Evolutionary conservation across 2,329 filamentous ascomycete species (phyloP).

Genomic region (Cladosporium sp.): DNA sequence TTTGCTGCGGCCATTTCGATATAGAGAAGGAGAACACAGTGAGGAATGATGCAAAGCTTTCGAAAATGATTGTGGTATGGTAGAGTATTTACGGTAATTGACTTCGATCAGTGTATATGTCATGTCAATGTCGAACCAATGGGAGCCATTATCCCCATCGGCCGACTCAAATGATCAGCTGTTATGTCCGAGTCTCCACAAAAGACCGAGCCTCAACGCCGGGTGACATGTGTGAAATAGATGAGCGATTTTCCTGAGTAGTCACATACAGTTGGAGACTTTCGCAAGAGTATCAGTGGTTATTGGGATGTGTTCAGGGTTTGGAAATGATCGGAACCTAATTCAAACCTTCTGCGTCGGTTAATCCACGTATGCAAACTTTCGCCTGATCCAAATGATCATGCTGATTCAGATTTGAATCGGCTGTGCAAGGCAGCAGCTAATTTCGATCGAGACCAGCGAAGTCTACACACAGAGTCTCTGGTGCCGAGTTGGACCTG

Average conservation of each 20-base stretch:
- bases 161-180: background rate
- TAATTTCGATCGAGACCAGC: background rate
- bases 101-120: background rate
- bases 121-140: background rate
- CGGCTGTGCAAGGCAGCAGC: background rate
- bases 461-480: background rate
- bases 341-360: background rate
- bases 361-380: background rate
- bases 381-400: background rate
- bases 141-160: background rate
- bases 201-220: background rate
- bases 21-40: background rate
- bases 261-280: background rate
- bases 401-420: background rate
- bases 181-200: background rate
- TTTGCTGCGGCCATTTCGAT: background rate
- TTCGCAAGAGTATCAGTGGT: too few relatives aligned
- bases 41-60: background rate
- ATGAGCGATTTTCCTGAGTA: too few relatives aligned
- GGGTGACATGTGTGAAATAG: background rate
- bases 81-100: background rate
- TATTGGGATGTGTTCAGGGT: background rate
- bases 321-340: background rate
- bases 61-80: background rate
- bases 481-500: background rate